Conservation (phyloP, 2,329 filamentous ascomycete species). For the Aspergillus fischeri region DNA sequence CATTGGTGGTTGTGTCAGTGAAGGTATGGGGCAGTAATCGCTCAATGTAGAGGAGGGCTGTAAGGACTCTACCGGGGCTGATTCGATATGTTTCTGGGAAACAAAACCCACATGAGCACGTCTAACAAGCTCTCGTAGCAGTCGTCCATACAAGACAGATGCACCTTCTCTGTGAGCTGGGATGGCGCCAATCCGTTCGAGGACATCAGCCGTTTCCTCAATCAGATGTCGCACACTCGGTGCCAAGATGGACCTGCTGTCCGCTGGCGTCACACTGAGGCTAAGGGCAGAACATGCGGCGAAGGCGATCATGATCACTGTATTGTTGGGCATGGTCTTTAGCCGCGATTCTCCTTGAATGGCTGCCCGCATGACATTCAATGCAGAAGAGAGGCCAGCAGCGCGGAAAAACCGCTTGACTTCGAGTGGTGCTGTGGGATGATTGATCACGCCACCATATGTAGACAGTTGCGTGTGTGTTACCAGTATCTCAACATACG, state of each 20-base stretch:
- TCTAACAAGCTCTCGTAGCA: slow-evolving; percentile 49
- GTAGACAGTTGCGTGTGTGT: slow-evolving; percentile 71
- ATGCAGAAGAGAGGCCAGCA: slow-evolving; percentile 64
- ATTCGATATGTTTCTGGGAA: slow-evolving; percentile 9
- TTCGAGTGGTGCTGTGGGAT: slow-evolving; percentile 65
- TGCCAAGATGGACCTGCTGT: slow-evolving; percentile 53
- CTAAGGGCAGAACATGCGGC: slow-evolving; percentile 66
- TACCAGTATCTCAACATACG: slow-evolving; percentile 71
- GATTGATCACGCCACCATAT: slow-evolving; percentile 70
- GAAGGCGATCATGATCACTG: slow-evolving; percentile 74
- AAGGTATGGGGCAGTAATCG: slow-evolving; percentile 18
- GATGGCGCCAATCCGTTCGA: slow-evolving; percentile 64
- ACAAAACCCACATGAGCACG: slow-evolving; percentile 27
- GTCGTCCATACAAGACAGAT: slow-evolving; percentile 57
- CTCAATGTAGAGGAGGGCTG: slow-evolving; percentile 11
- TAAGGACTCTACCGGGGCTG: slow-evolving; percentile 9
- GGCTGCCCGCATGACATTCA: slow-evolving; percentile 71
- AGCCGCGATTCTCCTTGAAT: slow-evolving; percentile 67
- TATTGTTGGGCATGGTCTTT: slow-evolving; percentile 74
- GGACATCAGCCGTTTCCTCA: slow-evolving; percentile 63
- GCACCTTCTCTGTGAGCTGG: slow-evolving; percentile 65
- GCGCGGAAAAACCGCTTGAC: slow-evolving; percentile 70
- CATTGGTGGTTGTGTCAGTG: slow-evolving; percentile 23
- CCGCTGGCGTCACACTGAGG: slow-evolving; percentile 57
- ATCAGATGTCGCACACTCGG: slow-evolving; percentile 62